Evolutionary conservation across 345 rosid genomes (phyloP), one percentile per base, ranked within the genome.

Genomic region (Balakata baccata): DNA sequence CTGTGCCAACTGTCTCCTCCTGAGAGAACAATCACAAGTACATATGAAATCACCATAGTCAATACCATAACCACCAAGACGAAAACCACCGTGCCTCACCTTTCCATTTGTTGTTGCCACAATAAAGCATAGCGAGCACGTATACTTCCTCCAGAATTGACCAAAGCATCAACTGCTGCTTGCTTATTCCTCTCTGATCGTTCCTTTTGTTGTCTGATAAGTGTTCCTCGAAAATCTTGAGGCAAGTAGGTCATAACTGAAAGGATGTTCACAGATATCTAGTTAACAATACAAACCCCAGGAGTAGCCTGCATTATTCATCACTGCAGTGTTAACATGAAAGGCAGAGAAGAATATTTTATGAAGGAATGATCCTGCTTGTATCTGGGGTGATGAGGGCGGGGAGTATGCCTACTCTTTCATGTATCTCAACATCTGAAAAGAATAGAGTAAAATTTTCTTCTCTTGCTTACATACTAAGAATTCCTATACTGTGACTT

Each of bases 211-310:
- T 89, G 97, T 79, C 86, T 84, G 75, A 94, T 90, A 66, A 94
- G 81, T 17, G 91, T 86, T 69, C 97, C 98, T 18, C 98, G 95
- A 77, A 94, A 94, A 82, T 94, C 98, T 88, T 94, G 98, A 84
- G 98, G 98, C 97, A 94, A 83, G 88, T 94, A 94, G 74, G 98
- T 94, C 98, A 94, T 94, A 72, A 94, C 98, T 94, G 88, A 74
- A 83, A 73, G 60, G 13, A n/a, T n/a, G 73, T 34, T 57, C 64
- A 60, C 17, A 66, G 16, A 66, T 38, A 7, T 18, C 50, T 50
- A 51, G 49, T 63, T 23, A 70, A 64, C 62, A 71, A 7, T 62
- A 66, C 41, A 43, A 38, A 41, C 13, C 57, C 57, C 13, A 13
- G 47, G 23, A 67, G 60, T 51, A 47, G 61, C 53, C 50, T 51